Conservation (phyloP, 495 filamentous ascomycete genomes). For the Copromyces sp. region DNA sequence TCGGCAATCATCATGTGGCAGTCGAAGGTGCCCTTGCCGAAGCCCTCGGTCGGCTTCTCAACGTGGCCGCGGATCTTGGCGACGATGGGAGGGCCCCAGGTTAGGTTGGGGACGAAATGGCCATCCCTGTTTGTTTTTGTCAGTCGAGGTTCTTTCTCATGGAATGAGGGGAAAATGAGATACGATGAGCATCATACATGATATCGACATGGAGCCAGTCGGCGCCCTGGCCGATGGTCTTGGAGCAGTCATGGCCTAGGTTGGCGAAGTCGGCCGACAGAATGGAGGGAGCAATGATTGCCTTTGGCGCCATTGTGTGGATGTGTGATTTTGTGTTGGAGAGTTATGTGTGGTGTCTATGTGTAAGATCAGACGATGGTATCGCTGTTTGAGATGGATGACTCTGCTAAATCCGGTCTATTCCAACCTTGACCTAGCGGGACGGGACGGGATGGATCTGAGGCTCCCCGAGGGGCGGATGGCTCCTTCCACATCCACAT, state of each 20-base stretch:
- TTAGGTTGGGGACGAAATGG: slow-evolving; percentile 98
- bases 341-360: background rate
- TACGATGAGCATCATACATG: slow-evolving; percentile 43
- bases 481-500: background rate
- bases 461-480: background rate
- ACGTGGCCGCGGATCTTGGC: slow-evolving; percentile 85
- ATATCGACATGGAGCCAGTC: slow-evolving; percentile 90
- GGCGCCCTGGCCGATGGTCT: slow-evolving; percentile 70
- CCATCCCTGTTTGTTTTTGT: slow-evolving; percentile 47
- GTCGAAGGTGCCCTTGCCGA: slow-evolving; percentile 85
- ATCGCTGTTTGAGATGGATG: background rate
- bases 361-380: background rate
- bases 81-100: slow-evolving; percentile 87
- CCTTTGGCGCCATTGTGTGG: slow-evolving; percentile 63
- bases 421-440: background rate
- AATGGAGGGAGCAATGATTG: slow-evolving; percentile 95
- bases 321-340: background rate
- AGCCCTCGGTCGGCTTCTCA: slow-evolving; percentile 36
- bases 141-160: background rate
- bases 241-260: slow-evolving; percentile 72
- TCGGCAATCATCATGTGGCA: slow-evolving; percentile 99
- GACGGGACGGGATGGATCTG: background rate
- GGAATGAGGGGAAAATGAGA: background rate
- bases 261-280: slow-evolving; percentile 90
- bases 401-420: background rate